Evolutionary conservation across 192 early-diverging fungal species (phyloP).

Genomic region (Umbelopsis vinacea): DNA sequence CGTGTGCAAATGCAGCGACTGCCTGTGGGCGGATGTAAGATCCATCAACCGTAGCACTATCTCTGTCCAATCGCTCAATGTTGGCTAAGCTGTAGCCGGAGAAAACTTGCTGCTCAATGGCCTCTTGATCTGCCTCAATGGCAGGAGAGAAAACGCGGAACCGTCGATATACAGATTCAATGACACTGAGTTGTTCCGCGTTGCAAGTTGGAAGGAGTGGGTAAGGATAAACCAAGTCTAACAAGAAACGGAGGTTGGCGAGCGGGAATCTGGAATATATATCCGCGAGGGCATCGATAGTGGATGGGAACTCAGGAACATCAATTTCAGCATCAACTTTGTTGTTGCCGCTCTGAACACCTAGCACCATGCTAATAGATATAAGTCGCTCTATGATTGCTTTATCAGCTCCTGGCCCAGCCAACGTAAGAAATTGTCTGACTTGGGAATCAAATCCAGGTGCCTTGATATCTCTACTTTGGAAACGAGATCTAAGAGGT

Average conservation of each 20-base stretch:
- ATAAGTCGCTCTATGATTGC: conserved; percentile 52
- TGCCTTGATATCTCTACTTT: conserved; percentile 65
- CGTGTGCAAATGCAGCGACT: conserved; percentile 31
- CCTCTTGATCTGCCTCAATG: conserved; percentile 48
- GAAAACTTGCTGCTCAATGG: conserved; percentile 42
- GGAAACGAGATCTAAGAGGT: conserved; percentile 80
- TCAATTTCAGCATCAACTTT: conserved; percentile 41
- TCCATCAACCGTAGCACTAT: conserved; percentile 30
- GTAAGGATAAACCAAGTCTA: conserved; percentile 67
- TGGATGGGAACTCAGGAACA: conserved; percentile 67
- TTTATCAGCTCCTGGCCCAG: conserved; percentile 42
- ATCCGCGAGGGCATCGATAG: conserved; percentile 50
- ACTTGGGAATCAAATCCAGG: conserved; percentile 59
- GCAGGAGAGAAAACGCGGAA: conserved; percentile 52
- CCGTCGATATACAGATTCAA: conserved; percentile 63
- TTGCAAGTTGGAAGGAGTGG: conserved; percentile 61
- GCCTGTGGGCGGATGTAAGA: conserved; percentile 43
- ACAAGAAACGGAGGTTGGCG: conserved; percentile 52
- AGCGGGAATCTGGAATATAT: conserved; percentile 49
- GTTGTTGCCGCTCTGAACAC: conserved; percentile 45
- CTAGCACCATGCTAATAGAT: conserved; percentile 58
- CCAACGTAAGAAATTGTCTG: conserved; percentile 48
- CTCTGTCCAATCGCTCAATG: conserved; percentile 36
- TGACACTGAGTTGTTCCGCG: conserved; percentile 58
- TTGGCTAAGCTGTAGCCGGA: conserved; percentile 47